Base-by-base conservation (phyloP, 345 rosid species). In the Gossypium anomalum region DNA sequence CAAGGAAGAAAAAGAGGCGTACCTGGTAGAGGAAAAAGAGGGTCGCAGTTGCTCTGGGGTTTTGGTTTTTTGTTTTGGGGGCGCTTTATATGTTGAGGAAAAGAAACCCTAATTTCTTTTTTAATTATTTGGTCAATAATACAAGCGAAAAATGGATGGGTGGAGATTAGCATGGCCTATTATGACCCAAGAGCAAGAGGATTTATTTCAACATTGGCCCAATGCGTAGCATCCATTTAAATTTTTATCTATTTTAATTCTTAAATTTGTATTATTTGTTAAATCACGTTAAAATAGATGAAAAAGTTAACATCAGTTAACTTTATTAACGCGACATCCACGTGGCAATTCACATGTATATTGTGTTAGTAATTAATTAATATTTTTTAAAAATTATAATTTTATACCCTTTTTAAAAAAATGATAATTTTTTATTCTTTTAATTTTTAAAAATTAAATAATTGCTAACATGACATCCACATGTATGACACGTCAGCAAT, bases 401-500 rank as follows among this genome's bases (percentile, higher is more conserved):
- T 4, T 34, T 6, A 34, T 34, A 34, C 41, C 38, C 4, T 34
- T 34, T 3, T 3, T 34, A 4, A 4, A 34, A 29, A 0, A 34
- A 4, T 34, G 41, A 34, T 34, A 34, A 4, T 34, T 34, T 34
- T 34, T 34, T 34, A 5, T 34, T 34, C 41, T 34, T 34, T 34
- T 34, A 34, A 34, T 5, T 34, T 34, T 5, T 5, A 34, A 34
- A 29, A 34, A 34, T 34, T 34, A 34, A 34, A 1, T 34, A 34
- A 34, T 34, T 34, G 1, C 7, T 34, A 34, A 34, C 41, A 1
- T 34, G 41, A 5, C 7, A 34, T 34, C 7, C 41, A 34, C 7
- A 34, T 34, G 7, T 34, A 34, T 5, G 7, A 0, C 41, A 5
- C 1, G 1, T 5, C 0, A 34, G 0, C 0, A 34, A 34, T 5